Base-by-base conservation (phyloP, 192 early-diverging fungal genomes). In the Coemansia sp. region DNA sequence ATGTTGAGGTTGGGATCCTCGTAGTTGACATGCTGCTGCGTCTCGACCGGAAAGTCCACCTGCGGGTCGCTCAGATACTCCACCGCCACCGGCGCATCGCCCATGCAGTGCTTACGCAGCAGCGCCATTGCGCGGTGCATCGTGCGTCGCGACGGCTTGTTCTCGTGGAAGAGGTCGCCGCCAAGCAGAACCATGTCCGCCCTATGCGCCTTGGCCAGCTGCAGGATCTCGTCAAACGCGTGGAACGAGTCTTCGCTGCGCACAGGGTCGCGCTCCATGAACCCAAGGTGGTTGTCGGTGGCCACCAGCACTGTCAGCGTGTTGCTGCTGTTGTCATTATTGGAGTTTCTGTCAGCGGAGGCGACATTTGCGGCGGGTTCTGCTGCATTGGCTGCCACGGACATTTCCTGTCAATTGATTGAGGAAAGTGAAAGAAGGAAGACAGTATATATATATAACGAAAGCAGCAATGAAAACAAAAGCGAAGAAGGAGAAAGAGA, bases 111-210 rank as follows among this genome's bases (percentile, higher is more conserved):
- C 38, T 79, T 52, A 6, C 92, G 79, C 41, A 98, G 68, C 16
- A 97, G 66, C 8, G 81, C 73, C 65, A 94, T 86, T 1, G 93
- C 89, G 26, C 76, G 83, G 74, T 93, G 85, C 61, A 95, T 69
- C 38, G 87, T 85, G 49, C 90, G 87, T 12, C 92, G 85, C 40
- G 94, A 93, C 8, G 96, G 96, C 65, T 89, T 89, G 84, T 95
- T 97, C 63, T 97, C 94, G 79, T 98, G 95, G 79, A 97, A 98
- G 19, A 98, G 86, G 79, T 98, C 96, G 19, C 96, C 96, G 23
- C 94, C 95, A 6, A 98, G 83, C 19, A 98, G 82, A 7, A 98
- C 85, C 83, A 97, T 92, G 81, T 98, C 96, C 6, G 93, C 96
- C 69, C 89, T 59, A 42, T 42, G 47, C 11, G 38, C 26, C 10